Percentiles rank a stretch among this genome's conserved stretches.
Conservation (phyloP, 2,329 filamentous ascomycete species). For the Xylariaceae sp. region DNA sequence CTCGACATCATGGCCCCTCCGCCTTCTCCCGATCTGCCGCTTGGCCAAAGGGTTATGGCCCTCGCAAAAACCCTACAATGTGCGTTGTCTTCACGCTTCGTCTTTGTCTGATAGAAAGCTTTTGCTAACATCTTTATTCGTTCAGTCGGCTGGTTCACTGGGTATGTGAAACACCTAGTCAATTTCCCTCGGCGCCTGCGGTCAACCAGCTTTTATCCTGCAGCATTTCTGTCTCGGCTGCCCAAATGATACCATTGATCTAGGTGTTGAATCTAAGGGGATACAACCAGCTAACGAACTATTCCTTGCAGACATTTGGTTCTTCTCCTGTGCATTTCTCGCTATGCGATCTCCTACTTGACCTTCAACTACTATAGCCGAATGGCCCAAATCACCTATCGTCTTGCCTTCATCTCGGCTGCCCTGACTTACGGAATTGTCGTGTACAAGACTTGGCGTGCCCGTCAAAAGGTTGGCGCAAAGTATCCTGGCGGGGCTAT, state of each 20-base stretch:
- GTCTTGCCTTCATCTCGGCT: constrained; percentile 82
- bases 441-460: constrained; percentile 94
- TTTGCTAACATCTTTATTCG: constrained; percentile 31
- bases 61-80: constrained; percentile 92
- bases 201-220: background rate
- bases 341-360: constrained; percentile 82
- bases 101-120: constrained; percentile 8
- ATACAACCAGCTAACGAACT: background rate
- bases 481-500: constrained; percentile 57
- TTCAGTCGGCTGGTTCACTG: constrained; percentile 73
- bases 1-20: constrained; percentile 63
- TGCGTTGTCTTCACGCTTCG: constrained; percentile 40
- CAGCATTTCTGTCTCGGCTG: background rate
- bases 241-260: background rate
- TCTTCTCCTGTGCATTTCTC: constrained; percentile 75
- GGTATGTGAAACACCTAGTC: constrained; percentile 49
- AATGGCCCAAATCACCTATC: constrained; percentile 80
- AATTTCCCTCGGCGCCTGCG: constrained; percentile 1
- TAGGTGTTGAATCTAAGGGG: background rate
- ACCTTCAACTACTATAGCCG: constrained; percentile 80
- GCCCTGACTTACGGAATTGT: constrained; percentile 95
- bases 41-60: constrained; percentile 68
- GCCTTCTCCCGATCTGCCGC: constrained; percentile 63
- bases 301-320: constrained; percentile 66
- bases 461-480: constrained; percentile 70